Evolutionary conservation across 2,329 filamentous ascomycete genomes (phyloP), one percentile per base, ranked within the genome.

Genomic region (Lecanoromycetidae sp.): DNA sequence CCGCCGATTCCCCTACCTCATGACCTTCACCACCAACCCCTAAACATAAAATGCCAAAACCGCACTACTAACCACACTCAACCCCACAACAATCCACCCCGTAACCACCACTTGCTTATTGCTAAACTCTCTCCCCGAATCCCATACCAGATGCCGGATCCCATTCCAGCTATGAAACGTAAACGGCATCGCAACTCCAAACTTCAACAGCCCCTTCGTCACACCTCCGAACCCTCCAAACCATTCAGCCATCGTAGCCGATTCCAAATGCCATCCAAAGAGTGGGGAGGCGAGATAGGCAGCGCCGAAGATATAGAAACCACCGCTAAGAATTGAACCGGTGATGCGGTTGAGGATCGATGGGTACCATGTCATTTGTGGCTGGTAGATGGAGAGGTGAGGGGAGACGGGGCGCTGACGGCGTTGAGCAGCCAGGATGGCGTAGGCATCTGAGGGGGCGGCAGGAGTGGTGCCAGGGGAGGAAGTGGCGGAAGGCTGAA

Each of bases 321-420:
- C 67, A 54, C 82, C 84, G 51, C 80, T 81, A 56, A 93, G 74
- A 51, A 74, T 66, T 61, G 74, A 68, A 59, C 86, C 88, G n/a
- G 86, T 90, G 69, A 94, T 79, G 60, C 88, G 87, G 71, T 87
- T 84, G 67, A 85, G 74, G 49, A 72, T 79, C 57, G 79, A 80
- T 57, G 75, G 74, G 66, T 85, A 81, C 82, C 81, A 94, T 58
- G 86, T 91, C 69, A 95, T 84, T 66, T 86, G 79, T 51, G 82
- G 77, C 65, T 79, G 76, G 79, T 95, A 95, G 76, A 93, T 88
- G 60, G 69, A 64, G 54, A 95, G 77, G 63, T 95, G 87, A 46
- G 88, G 88, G 37, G 86, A 76, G 58, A 94, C 74, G 62, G 88
- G 88, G 44, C 88, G 88, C 60, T 75, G 68, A 47, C 82, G 74